A percentile compares a stretch with the other conserved stretches of the same genome.
phyloP scores from a whole-genome alignment of 371 early-diverging fungal species.

The Coemansia sp. region DNA sequence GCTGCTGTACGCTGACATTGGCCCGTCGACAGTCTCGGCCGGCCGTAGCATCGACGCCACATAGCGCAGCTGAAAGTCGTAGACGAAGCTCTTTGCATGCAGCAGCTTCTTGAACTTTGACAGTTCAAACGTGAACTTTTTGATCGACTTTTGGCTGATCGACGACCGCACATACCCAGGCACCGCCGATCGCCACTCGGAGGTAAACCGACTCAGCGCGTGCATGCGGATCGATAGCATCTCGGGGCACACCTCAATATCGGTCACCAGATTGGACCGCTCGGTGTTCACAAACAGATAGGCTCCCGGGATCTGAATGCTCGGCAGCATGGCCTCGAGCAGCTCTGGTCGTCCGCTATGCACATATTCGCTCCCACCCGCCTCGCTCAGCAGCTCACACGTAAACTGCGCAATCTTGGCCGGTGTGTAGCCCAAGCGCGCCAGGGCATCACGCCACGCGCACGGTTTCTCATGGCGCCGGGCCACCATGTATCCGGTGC shows the following conservation, averaged over 20 bases:
- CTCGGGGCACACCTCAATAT: conserved; percentile 42
- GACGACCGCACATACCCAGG: conserved; percentile 48
- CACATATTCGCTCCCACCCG: background rate
- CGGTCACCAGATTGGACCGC: conserved; percentile 46
- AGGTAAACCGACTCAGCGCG: conserved; percentile 45
- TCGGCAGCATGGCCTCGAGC: conserved; percentile 20
- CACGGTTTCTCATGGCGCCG: conserved; percentile 32
- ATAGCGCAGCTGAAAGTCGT: conserved; percentile 54
- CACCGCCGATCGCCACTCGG: conserved; percentile 51
- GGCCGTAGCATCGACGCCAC: conserved; percentile 36
- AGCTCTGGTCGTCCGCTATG: conserved; percentile 7
- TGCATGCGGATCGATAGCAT: conserved; percentile 49
- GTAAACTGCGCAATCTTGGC: conserved; percentile 27
- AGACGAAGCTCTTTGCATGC: conserved; percentile 51
- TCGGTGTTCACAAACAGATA: conserved; percentile 49
- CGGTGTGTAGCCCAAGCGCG: conserved; percentile 29
- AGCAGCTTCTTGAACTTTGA: conserved; percentile 52
- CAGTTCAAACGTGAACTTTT: conserved; percentile 48
- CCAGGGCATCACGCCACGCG: conserved; percentile 39
- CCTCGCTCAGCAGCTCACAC: conserved; percentile 14
- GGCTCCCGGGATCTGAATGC: conserved; percentile 37
- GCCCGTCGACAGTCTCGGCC: background rate
- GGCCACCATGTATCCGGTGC: conserved; percentile 41
- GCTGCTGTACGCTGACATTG: conserved; percentile 30
- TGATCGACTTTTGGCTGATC: conserved; percentile 41